Conservation (phyloP, 1,284 basidiomycete species). For the Phaffia rhodozyma region DNA sequence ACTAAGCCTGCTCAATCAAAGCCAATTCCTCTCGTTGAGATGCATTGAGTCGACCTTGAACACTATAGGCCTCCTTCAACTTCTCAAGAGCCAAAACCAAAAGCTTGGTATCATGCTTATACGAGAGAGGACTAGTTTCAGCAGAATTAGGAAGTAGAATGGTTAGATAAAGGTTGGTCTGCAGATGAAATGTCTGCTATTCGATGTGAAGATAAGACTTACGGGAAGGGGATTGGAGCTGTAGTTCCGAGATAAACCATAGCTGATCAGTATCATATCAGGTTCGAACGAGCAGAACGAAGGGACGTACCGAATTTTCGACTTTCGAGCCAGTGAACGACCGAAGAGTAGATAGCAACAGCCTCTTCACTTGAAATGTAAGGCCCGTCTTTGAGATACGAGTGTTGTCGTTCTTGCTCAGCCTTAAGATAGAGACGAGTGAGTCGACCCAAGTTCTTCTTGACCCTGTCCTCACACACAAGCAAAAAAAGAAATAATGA, state of each 20-base stretch:
- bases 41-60: conserved; percentile 90
- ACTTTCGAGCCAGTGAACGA: conserved; percentile 93
- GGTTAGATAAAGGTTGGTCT: background rate
- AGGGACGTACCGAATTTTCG: conserved; percentile 53
- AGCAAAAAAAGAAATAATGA: conserved; percentile 39
- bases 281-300: background rate
- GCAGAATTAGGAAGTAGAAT: background rate
- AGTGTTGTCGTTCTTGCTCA: conserved; percentile 93
- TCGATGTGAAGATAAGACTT: conserved; percentile 26
- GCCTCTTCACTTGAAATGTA: conserved; percentile 96
- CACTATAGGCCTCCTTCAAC: conserved; percentile 95
- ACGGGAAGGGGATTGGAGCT: conserved; percentile 93
- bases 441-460: conserved; percentile 40
- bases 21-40: conserved; percentile 93
- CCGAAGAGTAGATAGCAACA: conserved; percentile 91
- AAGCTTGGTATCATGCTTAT: conserved; percentile 96
- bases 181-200: conserved; percentile 7
- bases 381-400: conserved; percentile 91
- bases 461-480: conserved; percentile 19
- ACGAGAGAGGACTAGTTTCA: conserved; percentile 61
- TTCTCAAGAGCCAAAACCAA: conserved; percentile 90
- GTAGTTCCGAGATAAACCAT: too few species aligned
- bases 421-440: conserved; percentile 81
- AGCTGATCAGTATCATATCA: conserved; percentile 16
- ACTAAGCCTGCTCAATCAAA: conserved; percentile 93